Conservation (phyloP, 805 yeast species). For the Wickerhamomyces strasburgensis region DNA sequence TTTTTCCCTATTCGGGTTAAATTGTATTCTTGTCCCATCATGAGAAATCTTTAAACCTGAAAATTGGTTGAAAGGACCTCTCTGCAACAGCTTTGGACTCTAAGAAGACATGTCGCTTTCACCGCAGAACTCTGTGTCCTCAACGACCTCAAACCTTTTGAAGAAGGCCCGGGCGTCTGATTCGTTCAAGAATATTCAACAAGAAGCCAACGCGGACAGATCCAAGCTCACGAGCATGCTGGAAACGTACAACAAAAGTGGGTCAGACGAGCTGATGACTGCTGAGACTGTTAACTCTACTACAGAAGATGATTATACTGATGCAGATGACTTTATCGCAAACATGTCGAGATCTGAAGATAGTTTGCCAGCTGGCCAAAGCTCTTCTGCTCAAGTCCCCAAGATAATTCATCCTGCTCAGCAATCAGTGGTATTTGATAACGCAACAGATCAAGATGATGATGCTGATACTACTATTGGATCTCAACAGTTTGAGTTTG, state of each 20-base stretch:
- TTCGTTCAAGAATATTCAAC: constrained; percentile 6
- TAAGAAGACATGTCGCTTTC: constrained; percentile 8
- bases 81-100: too few species aligned
- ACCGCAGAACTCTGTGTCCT: constrained; percentile 4
- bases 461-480: too few species aligned
- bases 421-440: constrained; percentile 1
- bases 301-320: constrained; percentile 14
- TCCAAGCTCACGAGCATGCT: constrained; percentile 13
- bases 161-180: constrained; percentile 2
- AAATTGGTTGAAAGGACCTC: too few species aligned
- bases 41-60: neutral
- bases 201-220: constrained; percentile 14
- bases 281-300: constrained; percentile 3
- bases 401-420: constrained; percentile 1
- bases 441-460: neutral
- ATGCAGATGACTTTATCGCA: constrained; percentile 20
- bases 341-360: constrained; percentile 5
- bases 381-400: neutral
- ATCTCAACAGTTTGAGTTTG: constrained; percentile 4
- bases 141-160: constrained; percentile 13
- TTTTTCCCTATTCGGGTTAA: neutral
- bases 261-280: constrained; percentile 1
- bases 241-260: constrained; percentile 3
- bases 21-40: too few species aligned
- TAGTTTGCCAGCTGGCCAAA: neutral